Conservation (phyloP, 257 asterid species). For the Solanum rostratum region DNA sequence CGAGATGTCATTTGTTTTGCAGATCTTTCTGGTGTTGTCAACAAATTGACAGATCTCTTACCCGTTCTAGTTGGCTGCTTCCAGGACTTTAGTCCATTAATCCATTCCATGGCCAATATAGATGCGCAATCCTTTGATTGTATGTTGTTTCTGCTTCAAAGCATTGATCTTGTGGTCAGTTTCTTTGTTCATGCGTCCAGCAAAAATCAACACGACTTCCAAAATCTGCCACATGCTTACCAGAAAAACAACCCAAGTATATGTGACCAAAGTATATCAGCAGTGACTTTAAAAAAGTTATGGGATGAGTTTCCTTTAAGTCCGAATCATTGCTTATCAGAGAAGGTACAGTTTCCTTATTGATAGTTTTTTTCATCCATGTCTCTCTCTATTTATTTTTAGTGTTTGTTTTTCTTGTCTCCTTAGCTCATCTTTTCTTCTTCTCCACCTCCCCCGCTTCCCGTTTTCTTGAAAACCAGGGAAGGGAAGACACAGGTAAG, state of each 20-base stretch:
- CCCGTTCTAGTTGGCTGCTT: slow-evolving; percentile 62
- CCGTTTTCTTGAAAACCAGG: not conserved
- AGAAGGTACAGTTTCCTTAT: slow-evolving; percentile 36
- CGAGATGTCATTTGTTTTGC: slow-evolving; percentile 14
- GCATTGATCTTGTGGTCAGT: slow-evolving; percentile 50
- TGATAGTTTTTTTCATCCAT: not conserved
- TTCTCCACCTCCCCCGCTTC: not conserved
- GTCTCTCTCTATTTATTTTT: not conserved
- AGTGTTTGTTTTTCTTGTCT: not conserved
- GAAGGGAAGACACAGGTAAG: not conserved
- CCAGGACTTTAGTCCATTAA: slow-evolving; percentile 47
- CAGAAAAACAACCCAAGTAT: slow-evolving; percentile 13
- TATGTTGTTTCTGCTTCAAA: slow-evolving; percentile 66
- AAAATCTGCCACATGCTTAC: slow-evolving; percentile 4
- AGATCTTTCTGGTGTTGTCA: slow-evolving; percentile 46
- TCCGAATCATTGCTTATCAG: slow-evolving; percentile 29
- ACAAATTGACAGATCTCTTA: slow-evolving; percentile 55
- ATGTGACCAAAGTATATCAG: slow-evolving; percentile 28
- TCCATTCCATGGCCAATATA: slow-evolving; percentile 26
- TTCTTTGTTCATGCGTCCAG: slow-evolving; percentile 24
- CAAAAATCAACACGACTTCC: slow-evolving; percentile 20
- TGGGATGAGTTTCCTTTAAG: slow-evolving; percentile 78
- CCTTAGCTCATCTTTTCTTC: not conserved
- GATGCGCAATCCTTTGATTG: slow-evolving; percentile 69
- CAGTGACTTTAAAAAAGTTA: slow-evolving; percentile 42